A percentile compares a stretch with the other conserved stretches of the same genome.
These are phyloP conservation scores for Colletotrichum tropicale DNA, from an alignment of 2,329 filamentous ascomycete species.

Conservation along the genomic window DNA sequence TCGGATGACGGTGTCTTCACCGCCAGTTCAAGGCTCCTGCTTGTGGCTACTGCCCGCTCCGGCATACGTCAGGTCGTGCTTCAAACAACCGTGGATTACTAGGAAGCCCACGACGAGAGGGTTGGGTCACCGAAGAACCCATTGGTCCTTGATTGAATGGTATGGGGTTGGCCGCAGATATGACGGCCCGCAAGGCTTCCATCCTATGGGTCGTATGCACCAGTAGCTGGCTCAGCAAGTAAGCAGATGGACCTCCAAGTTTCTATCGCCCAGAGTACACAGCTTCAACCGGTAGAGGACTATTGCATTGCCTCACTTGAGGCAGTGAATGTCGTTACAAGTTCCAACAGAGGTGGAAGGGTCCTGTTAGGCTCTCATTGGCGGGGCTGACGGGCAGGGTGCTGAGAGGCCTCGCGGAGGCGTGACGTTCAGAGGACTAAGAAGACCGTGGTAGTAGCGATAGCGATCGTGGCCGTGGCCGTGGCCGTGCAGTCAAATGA, in stretches of 20 bases:
- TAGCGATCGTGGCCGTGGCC: not conserved
- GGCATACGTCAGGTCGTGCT: not conserved
- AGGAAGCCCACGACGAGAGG: not conserved
- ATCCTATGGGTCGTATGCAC: not conserved
- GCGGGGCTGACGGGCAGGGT: not conserved
- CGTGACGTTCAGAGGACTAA: not conserved
- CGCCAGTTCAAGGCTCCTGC: not conserved
- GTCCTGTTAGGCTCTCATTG: not conserved
- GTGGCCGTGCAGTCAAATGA: not conserved
- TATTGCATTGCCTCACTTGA: not conserved
- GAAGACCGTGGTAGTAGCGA: not conserved
- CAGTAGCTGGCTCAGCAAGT: not conserved
- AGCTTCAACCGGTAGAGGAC: not conserved
- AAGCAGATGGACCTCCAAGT: not conserved
- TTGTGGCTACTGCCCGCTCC: not conserved
- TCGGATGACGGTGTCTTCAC: not conserved
- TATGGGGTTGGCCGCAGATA: constrained; percentile 29
- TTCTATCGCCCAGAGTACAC: constrained; percentile 6
- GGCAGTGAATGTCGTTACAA: not conserved
- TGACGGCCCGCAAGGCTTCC: constrained; percentile 20
- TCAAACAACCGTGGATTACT: not conserved
- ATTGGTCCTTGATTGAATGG: not conserved
- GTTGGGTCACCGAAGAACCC: not conserved
- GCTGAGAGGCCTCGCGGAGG: not conserved
- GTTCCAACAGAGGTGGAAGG: not conserved